Conservation (phyloP, 2,329 filamentous ascomycete species). For the Venturia effusa region DNA sequence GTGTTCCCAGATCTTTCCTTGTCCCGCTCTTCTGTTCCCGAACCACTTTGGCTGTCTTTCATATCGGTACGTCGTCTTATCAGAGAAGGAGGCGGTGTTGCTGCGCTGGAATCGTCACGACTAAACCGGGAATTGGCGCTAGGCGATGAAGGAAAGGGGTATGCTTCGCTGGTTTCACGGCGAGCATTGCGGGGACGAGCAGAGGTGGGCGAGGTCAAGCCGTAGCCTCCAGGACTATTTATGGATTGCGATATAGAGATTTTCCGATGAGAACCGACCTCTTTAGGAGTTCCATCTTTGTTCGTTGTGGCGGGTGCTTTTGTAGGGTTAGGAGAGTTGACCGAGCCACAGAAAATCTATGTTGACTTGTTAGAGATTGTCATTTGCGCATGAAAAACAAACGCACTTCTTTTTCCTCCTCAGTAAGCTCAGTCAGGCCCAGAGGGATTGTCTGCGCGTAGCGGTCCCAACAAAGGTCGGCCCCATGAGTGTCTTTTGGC, state of each 20-base stretch:
- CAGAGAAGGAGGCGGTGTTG: constrained; percentile 49
- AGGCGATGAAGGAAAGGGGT: constrained; percentile 48
- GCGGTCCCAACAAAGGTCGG: constrained; percentile 86
- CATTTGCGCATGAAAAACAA: background rate
- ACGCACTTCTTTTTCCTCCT: constrained; percentile 53
- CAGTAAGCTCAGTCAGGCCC: constrained; percentile 59
- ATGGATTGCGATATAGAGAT: constrained; percentile 63
- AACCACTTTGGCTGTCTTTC: constrained; percentile 35
- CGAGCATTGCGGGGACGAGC: constrained; percentile 67
- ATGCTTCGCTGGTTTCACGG: constrained; percentile 72
- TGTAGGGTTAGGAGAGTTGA: constrained; percentile 70
- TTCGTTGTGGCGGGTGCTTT: constrained; percentile 66
- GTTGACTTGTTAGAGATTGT: constrained; percentile 7
- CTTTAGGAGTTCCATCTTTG: constrained; percentile 50
- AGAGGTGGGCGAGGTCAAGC: constrained; percentile 61
- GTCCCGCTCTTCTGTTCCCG: constrained; percentile 39
- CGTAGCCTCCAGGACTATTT: constrained; percentile 52
- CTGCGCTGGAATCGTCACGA: constrained; percentile 50
- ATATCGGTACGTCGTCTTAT: constrained; percentile 52
- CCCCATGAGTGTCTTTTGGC: constrained; percentile 60
- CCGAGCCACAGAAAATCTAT: constrained; percentile 71
- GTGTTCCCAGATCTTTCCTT: constrained; percentile 30
- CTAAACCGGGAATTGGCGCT: constrained; percentile 47
- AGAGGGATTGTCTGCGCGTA: constrained; percentile 61
- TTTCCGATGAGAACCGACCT: constrained; percentile 53